Evolutionary conservation across 108 stramenopile genomes (phyloP), one percentile per base, ranked within the genome.

Genomic region (Mediolabrus comicus): DNA sequence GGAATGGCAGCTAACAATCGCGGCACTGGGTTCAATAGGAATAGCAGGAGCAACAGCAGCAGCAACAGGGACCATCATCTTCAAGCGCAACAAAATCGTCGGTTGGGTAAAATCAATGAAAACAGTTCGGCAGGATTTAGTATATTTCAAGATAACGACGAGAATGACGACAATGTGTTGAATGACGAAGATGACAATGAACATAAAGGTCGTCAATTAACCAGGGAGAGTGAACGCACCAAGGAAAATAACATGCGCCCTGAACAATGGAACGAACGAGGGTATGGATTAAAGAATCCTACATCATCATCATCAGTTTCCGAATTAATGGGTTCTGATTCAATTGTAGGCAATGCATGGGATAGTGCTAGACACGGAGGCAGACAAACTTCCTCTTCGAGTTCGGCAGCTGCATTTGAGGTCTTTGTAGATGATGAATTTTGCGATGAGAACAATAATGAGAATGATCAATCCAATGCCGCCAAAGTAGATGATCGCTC

Each of bases 351-450:
- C 25, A 55, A 55, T 29, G 46, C 69, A 29, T 24, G 53, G 14
- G 19, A 39, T 61, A 39, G 26, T 39, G 60, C 39, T 19, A 6
- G 25, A 25, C 34, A 33, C 4, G 14, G 29, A 17, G 28, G 54
- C 39, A 46, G 71, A 51, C 61, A 52, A 28, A 53, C 78, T 34
- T 39, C 75, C 4, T n/a, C n/a, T 5, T 43, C 41, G 17, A 19
- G 41, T 43, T 43, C 79, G 0, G 34, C 62, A 19, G 58, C 79
- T 14, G 74, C 88, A 25, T 93, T 93, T 81, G 83, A 87, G 32
- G 87, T 94, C 14, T 86, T 87, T 77, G 87, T 94, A 1, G 92
- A 94, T 56, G 92, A 91, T 53, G 87, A 90, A 11, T 87, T 79
- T 77, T 27, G 54, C 24, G 55, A 62, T 10, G 51, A 75, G 22